Conservation (phyloP, 2,329 filamentous ascomycete genomes). For the Diaporthe sp. region DNA sequence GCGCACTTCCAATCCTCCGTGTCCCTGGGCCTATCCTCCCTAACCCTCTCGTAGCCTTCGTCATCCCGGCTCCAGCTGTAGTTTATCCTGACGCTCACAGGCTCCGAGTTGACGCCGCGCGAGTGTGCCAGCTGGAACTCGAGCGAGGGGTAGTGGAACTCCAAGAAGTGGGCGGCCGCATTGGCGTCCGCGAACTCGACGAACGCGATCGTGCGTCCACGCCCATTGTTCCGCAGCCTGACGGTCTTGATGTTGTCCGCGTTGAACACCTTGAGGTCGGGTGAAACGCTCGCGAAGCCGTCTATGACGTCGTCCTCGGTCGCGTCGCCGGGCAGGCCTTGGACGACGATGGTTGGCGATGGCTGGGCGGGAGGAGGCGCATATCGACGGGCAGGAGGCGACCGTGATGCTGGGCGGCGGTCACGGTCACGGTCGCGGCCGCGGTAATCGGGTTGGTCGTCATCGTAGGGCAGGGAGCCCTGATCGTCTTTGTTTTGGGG, state of each 20-base stretch:
- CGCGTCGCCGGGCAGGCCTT: constrained; percentile 64
- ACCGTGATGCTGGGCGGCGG: constrained; percentile 29
- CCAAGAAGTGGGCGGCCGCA: constrained; percentile 56
- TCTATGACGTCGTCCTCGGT: constrained; percentile 59
- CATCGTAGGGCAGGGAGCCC: constrained; percentile 40
- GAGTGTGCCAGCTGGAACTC: constrained; percentile 51
- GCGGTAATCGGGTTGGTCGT: constrained; percentile 35
- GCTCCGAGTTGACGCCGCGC: constrained; percentile 48
- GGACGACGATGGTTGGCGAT: constrained; percentile 61
- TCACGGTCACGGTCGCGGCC: constrained; percentile 20
- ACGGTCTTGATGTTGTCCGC: constrained; percentile 41
- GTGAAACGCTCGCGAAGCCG: constrained; percentile 41
- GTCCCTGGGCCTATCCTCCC: constrained; percentile 41
- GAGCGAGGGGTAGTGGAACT: constrained; percentile 53
- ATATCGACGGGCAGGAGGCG: constrained; percentile 33
- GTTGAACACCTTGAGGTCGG: constrained; percentile 39
- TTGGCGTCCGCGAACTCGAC: constrained; percentile 57
- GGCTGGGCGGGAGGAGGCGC: constrained; percentile 37
- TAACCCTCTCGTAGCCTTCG: constrained; percentile 35
- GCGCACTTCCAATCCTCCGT: constrained; percentile 57
- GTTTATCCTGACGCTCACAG: constrained; percentile 50
- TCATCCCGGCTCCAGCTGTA: constrained; percentile 54
- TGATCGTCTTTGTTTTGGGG: constrained; percentile 39
- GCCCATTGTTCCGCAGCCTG: constrained; percentile 42
- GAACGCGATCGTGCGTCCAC: constrained; percentile 53